These are phyloP conservation scores for Monocercomonoides exilis DNA, from an alignment of 78 protist genomes.

Conservation along the genomic window DNA sequence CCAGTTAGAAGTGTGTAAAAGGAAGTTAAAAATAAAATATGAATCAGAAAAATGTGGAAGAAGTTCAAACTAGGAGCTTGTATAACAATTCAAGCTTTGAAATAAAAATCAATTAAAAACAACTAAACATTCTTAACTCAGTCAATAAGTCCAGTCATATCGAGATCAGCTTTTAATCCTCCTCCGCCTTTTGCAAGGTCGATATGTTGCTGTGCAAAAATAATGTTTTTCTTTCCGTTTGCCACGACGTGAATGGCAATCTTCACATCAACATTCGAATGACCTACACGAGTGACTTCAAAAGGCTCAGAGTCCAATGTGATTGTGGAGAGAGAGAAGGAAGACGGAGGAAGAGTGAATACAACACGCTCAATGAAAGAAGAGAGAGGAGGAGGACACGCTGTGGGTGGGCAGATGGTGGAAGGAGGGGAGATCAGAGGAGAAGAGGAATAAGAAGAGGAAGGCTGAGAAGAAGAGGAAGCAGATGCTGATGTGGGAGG, in stretches of 20 bases:
- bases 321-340: not conserved
- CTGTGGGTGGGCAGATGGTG: too few relatives aligned
- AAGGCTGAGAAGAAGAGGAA: too few relatives aligned
- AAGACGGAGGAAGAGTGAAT: not conserved
- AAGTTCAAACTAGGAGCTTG: too few relatives aligned
- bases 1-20: too few relatives aligned
- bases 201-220: not conserved
- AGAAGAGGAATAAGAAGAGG: too few relatives aligned
- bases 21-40: too few relatives aligned
- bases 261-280: not conserved
- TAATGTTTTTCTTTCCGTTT: not conserved
- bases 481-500: not conserved
- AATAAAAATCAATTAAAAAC: too few relatives aligned
- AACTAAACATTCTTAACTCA: not conserved
- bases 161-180: not conserved
- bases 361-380: not conserved
- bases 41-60: too few relatives aligned
- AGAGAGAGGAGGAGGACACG: too few relatives aligned
- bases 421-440: too few relatives aligned
- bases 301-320: not conserved
- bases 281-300: not conserved
- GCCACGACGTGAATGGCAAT: not conserved
- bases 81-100: too few relatives aligned
- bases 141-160: not conserved
- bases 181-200: not conserved